These are phyloP conservation scores for Candida stauntonica DNA, from an alignment of 805 yeast species.

Conservation along the genomic window DNA sequence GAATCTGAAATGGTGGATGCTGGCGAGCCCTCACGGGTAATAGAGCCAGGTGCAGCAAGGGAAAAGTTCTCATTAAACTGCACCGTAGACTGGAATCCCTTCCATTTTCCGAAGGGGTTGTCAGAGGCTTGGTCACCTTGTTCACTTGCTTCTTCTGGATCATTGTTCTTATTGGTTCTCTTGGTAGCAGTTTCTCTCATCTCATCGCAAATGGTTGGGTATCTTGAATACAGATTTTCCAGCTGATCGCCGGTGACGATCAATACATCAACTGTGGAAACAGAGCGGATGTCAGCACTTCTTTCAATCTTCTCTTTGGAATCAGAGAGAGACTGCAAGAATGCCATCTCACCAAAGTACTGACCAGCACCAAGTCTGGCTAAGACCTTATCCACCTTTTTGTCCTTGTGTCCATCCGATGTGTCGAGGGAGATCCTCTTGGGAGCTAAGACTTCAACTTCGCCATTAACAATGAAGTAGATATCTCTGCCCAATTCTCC, in stretches of 20 bases:
- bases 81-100: slow-evolving; percentile 17
- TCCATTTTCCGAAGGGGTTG: slow-evolving; percentile 25
- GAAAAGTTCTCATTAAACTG: slow-evolving; percentile 4
- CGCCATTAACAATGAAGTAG: slow-evolving; percentile 63
- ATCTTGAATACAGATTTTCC: slow-evolving; percentile 49
- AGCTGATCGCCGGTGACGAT: slow-evolving; percentile 54
- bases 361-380: slow-evolving; percentile 61
- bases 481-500: slow-evolving; percentile 61
- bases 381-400: slow-evolving; percentile 36
- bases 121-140: slow-evolving; percentile 4
- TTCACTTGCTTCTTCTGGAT: slow-evolving; percentile 5
- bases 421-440: slow-evolving; percentile 25
- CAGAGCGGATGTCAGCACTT: slow-evolving; percentile 62
- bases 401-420: slow-evolving; percentile 17
- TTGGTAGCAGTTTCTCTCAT: slow-evolving; percentile 57
- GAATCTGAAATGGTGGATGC: slow-evolving; percentile 2
- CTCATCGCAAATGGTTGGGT: slow-evolving; percentile 55
- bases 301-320: slow-evolving; percentile 30
- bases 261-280: slow-evolving; percentile 54
- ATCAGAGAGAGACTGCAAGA: slow-evolving; percentile 43
- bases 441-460: slow-evolving; percentile 58
- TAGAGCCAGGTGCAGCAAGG: not conserved
- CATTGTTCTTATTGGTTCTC: slow-evolving; percentile 35
- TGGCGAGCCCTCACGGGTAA: slow-evolving; percentile 7
- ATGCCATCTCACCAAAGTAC: slow-evolving; percentile 77